A percentile compares a stretch with the other conserved stretches of the same genome.
Evolutionary conservation across 179 eudicot genomes (phyloP).

Genomic region (Heliamphora pulchella): DNA sequence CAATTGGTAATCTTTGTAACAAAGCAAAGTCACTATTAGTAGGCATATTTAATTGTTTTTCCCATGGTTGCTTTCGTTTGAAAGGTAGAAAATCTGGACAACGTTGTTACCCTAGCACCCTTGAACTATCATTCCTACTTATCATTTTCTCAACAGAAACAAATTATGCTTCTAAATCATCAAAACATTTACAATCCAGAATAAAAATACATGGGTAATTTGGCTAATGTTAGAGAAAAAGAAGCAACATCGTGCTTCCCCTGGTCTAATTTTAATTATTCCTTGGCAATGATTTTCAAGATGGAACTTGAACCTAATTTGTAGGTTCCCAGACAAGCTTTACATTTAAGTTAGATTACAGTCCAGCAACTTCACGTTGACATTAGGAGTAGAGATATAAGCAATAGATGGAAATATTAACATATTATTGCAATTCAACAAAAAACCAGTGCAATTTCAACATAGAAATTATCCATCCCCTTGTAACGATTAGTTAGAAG

Average conservation of each 20-base stretch:
- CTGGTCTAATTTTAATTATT: neutral
- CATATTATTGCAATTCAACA: neutral
- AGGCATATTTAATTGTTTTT: neutral
- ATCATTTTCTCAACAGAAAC: neutral
- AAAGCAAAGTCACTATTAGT: neutral
- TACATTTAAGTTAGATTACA: neutral
- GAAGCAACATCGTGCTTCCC: neutral
- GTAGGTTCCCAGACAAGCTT: too few species aligned
- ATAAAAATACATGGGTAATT: neutral
- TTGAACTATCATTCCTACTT: neutral
- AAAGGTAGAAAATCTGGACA: neutral
- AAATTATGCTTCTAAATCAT: neutral
- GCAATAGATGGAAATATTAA: neutral
- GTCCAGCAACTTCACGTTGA: neutral
- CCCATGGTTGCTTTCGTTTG: neutral
- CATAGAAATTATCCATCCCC: neutral
- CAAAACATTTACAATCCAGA: neutral
- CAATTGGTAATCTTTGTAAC: neutral
- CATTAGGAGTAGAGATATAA: neutral
- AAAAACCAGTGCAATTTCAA: neutral
- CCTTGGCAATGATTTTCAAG: neutral
- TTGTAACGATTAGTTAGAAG: neutral
- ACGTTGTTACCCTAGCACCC: neutral
- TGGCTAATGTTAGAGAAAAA: neutral
- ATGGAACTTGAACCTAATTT: neutral